Evolutionary conservation across 331 rosid genomes (phyloP).

Genomic region (Dryas integrifolia): DNA sequence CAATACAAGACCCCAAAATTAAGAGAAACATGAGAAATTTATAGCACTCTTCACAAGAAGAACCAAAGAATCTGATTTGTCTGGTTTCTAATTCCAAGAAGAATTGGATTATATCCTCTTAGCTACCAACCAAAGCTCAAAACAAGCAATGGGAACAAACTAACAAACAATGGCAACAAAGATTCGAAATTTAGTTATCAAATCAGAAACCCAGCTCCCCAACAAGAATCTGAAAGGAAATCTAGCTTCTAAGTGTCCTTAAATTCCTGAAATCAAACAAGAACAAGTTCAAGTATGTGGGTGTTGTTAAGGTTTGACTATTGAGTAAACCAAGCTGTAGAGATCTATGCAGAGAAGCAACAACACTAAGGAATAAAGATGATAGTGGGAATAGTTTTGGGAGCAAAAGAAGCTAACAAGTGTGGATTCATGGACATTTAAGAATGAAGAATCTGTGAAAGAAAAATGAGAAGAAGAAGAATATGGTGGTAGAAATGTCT

Average conservation of each 20-base stretch:
- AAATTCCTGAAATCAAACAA: constrained; percentile 31
- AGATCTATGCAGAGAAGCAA: constrained; percentile 22
- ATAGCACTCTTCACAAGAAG: constrained; percentile 30
- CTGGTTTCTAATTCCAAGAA: constrained; percentile 57
- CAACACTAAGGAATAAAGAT: constrained; percentile 17
- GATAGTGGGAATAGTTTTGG: background rate
- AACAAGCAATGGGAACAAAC: constrained; percentile 43
- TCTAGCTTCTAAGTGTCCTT: constrained; percentile 22
- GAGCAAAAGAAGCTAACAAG: constrained; percentile 23
- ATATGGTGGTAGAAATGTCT: constrained; percentile 52
- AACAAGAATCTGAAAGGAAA: constrained; percentile 32
- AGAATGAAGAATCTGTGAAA: constrained; percentile 39
- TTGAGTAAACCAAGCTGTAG: constrained; percentile 13
- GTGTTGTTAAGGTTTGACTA: constrained; percentile 32
- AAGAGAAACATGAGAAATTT: constrained; percentile 44
- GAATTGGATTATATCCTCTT: constrained; percentile 53
- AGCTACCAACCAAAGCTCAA: constrained; percentile 59
- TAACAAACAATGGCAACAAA: constrained; percentile 30
- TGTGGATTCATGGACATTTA: constrained; percentile 40
- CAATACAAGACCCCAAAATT: constrained; percentile 31
- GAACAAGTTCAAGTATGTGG: constrained; percentile 36
- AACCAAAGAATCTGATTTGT: constrained; percentile 71
- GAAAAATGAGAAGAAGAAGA: constrained; percentile 30
- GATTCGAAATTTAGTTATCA: constrained; percentile 50
- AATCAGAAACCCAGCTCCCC: constrained; percentile 29